Base-by-base conservation (phyloP, 2,329 filamentous ascomycete genomes). In the Tolypocladium paradoxum region DNA sequence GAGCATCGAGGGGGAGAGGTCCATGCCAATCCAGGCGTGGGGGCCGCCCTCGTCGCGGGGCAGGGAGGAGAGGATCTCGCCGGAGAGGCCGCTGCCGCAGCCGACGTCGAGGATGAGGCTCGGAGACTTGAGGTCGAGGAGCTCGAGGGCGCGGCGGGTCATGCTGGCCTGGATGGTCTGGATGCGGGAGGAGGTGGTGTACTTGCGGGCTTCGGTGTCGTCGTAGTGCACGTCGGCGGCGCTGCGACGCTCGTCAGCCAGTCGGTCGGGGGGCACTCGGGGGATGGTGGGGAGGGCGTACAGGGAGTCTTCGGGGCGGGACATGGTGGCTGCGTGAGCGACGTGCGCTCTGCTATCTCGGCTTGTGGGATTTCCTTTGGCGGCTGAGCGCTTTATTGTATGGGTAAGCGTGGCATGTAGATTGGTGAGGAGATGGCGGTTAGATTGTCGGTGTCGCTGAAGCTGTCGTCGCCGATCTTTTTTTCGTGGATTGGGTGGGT, bases 181-280 rank as follows among this genome's bases (percentile, higher is more conserved):
- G 66, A 99, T 97, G 58, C 93, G 90, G 5, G 90, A 96, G 58
- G 85, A 92, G 5, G 92, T 96, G 9, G 93, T 97, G 76, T 99
- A 99, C 77, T 97, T 97, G 68, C 88, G 87, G 34, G 93, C 92
- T 77, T 96, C 92, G 70, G 79, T 78, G 74, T 97, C 92, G 76
- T 96, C 87, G 79, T 99, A 99, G 77, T 95, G 95, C 66, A 97
- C 86, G 73, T 99, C 93, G 59, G 93, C 92, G 50, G 91, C 89
- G 67, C 6, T 37, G 8, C 12, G 35, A 29, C 5, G 12, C 7
- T 31, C 7, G 53, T 52, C 27, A 11, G 31, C 11, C 31, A 33
- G 9, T n/a, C n/a, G n/a, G n/a, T n/a, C n/a, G n/a, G n/a, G n/a
- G n/a, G n/a, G n/a, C n/a, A n/a, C 6, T 5, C 22, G 18, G 60